These are phyloP conservation scores for Kodamaea suecica DNA, from an alignment of 1,139 yeast genomes.

Conservation along the genomic window DNA sequence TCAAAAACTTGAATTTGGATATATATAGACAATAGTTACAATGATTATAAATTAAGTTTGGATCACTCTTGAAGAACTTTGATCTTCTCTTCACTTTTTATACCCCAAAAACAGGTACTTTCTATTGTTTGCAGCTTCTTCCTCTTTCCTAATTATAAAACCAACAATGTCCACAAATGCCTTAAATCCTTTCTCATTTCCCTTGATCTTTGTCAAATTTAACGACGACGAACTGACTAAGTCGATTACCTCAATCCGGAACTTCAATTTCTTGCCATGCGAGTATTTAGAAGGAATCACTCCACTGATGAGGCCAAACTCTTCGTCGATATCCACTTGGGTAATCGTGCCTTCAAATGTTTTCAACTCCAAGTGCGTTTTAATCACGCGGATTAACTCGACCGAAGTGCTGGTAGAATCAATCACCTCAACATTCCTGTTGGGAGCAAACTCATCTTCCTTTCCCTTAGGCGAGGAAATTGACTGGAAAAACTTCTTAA, in stretches of 20 bases:
- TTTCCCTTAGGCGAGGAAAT: constrained; percentile 11
- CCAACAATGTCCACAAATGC: constrained; percentile 51
- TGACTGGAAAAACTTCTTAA: constrained; percentile 33
- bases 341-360: constrained; percentile 50
- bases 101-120: constrained; percentile 18
- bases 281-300: constrained; percentile 48
- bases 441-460: constrained; percentile 7
- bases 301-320: constrained; percentile 45
- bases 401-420: constrained; percentile 31
- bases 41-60: not conserved
- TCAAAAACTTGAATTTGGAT: too few species aligned
- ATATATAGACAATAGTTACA: too few species aligned
- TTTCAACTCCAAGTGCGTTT: constrained; percentile 45
- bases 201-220: constrained; percentile 55
- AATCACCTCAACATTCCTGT: constrained; percentile 29
- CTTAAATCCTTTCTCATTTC: constrained; percentile 65
- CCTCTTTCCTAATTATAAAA: constrained; percentile 38
- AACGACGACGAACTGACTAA: constrained; percentile 45
- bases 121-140: constrained; percentile 24
- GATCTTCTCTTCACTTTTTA: constrained; percentile 7
- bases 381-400: constrained; percentile 34
- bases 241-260: constrained; percentile 44
- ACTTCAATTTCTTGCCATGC: constrained; percentile 46
- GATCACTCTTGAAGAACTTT: not conserved
- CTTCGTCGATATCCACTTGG: constrained; percentile 41